Conservation (phyloP, 805 yeast genomes). For the Zygosaccharomyces siamensis region DNA sequence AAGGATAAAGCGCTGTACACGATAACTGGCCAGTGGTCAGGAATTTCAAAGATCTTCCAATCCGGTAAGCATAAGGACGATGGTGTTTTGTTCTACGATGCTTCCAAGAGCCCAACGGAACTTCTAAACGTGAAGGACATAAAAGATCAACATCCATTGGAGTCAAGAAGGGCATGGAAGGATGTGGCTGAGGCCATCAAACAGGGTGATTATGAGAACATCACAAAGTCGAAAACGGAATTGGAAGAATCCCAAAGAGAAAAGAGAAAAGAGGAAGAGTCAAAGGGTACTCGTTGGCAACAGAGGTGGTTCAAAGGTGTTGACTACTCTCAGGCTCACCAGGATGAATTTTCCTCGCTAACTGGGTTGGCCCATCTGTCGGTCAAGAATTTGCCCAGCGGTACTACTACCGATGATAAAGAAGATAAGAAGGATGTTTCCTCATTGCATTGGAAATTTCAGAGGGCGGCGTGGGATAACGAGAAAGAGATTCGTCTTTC, state of each 20-base stretch:
- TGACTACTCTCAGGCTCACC: constrained; percentile 36
- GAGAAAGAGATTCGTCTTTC: constrained; percentile 49
- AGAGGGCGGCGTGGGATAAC: constrained; percentile 47
- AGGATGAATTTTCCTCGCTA: constrained; percentile 39
- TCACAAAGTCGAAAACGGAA: constrained; percentile 66
- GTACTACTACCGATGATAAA: constrained; percentile 51
- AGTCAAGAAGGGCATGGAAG: constrained; percentile 84
- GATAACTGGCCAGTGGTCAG: constrained; percentile 91
- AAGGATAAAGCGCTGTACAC: constrained; percentile 67
- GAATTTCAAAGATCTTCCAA: constrained; percentile 56
- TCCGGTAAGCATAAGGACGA: constrained; percentile 41
- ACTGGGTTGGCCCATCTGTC: constrained; percentile 53
- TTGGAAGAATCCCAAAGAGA: constrained; percentile 86
- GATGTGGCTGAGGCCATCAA: constrained; percentile 85
- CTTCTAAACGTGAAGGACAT: constrained; percentile 72
- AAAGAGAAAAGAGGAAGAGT: constrained; percentile 66
- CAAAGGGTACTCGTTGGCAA: constrained; percentile 62
- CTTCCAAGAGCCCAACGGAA: constrained; percentile 46
- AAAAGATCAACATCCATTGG: constrained; percentile 73
- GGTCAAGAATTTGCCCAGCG: constrained; percentile 61
- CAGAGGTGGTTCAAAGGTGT: constrained; percentile 72
- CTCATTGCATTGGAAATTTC: constrained; percentile 66
- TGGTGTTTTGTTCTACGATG: constrained; percentile 59
- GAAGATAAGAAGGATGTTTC: constrained; percentile 45
- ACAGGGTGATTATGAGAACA: constrained; percentile 66